Conservation (phyloP, 768 basidiomycete species). For the Suillus americanus region DNA sequence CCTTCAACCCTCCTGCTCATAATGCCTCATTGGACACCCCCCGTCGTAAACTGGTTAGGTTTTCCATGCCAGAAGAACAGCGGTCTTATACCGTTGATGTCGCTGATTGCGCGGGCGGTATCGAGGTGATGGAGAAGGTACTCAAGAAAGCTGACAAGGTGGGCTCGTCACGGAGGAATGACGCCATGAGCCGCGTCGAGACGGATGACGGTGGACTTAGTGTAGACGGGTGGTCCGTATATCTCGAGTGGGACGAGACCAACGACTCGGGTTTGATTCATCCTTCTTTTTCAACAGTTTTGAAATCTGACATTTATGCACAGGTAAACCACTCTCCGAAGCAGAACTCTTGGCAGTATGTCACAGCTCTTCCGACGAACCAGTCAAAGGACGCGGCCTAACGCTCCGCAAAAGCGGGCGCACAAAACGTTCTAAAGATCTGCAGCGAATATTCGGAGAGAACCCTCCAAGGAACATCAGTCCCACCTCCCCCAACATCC, state of each 20-base stretch:
- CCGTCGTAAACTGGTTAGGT: conserved; percentile 84
- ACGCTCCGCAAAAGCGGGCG: conserved; percentile 60
- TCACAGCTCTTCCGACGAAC: conserved; percentile 75
- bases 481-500: conserved; percentile 34
- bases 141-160: conserved; percentile 87
- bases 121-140: conserved; percentile 86
- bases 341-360: conserved; percentile 81
- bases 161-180: conserved; percentile 38
- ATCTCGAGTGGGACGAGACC: conserved; percentile 56
- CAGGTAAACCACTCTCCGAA: conserved; percentile 74
- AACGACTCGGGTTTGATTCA: conserved; percentile 49
- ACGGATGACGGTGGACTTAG: conserved; percentile 73
- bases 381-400: conserved; percentile 76
- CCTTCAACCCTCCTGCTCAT: conserved; percentile 50
- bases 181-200: conserved; percentile 55
- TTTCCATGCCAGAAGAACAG: conserved; percentile 80
- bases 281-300: neutral
- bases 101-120: conserved; percentile 73
- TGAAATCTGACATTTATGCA: conserved; percentile 4
- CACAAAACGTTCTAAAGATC: conserved; percentile 39
- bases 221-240: conserved; percentile 91
- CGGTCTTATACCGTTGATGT: conserved; percentile 78
- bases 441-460: conserved; percentile 51
- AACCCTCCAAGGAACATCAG: conserved; percentile 35
- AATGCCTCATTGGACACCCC: conserved; percentile 65